Evolutionary conservation across 2,329 filamentous ascomycete species (phyloP), one percentile per base, ranked within the genome.

Genomic region (Neobulgaria alba): DNA sequence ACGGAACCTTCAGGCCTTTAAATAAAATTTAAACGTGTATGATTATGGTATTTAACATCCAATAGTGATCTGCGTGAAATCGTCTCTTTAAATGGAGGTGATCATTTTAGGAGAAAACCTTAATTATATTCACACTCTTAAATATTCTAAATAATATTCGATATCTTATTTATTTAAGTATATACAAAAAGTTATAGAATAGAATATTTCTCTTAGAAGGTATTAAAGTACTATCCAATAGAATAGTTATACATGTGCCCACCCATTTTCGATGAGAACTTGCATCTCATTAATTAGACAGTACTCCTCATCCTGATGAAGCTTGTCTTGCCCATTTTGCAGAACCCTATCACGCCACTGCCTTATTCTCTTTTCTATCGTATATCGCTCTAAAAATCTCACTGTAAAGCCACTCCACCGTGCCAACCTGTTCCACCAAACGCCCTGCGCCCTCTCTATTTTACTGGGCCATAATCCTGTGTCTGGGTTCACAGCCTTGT

Each of bases 241-340:
- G n/a, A n/a, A n/a, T n/a, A n/a, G n/a, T 45, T 15, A 52, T 23
- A 51, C 55, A 63, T 78, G 74, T 38, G 68, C 69, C 74, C 73
- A 78, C 1, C 74, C 74, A 52, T 72, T 74, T 45, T 64, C 62
- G 29, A 67, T 68, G 41, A 78, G 56, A 19, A 78, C 69, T 50
- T 78, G 74, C 68, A 75, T 75, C 61, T 77, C 74, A 49, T 77
- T 69, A 36, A 78, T 71, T 51, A 77, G 52, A 48, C 74, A 77
- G 43, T 67, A 65, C 32, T 59, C 57, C 8, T 72, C 72, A 7
- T 60, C 59, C 55, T 75, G 69, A 52, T 51, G 43, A 61, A 60
- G 37, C 56, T 61, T 17, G 55, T 57, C 4, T 57, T 53, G 4
- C 73, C 59, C 38, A 56, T 61, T 14, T 55, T 57, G 3, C 57